Base-by-base conservation (phyloP, 129 eudicot genomes). In the Flaveria brownii region DNA sequence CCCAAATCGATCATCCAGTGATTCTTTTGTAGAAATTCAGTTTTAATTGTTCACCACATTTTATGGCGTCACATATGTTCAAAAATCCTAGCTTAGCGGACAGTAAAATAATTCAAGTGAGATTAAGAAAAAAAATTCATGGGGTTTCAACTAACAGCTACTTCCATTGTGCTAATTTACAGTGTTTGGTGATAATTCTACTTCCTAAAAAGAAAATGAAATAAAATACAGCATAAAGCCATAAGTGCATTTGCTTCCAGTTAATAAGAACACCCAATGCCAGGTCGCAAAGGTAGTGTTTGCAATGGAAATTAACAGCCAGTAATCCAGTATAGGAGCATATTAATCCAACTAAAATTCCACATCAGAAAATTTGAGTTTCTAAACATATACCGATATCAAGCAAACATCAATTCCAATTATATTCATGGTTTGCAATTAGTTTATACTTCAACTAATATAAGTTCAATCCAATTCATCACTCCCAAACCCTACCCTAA, bases 291-390 rank as follows among this genome's bases (percentile, higher is more conserved):
- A 50, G 45, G 11, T 22, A 4, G 46, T 9, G 45, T 71, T 30
- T 51, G 26, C 47, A 30, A 16, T 26, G 63, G 47, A 17, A 49
- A 25, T 25, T 26, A 16, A 59, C 36, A 70, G 25, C 26, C 16
- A 59, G 16, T 46, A 15, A 70, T 16, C 26, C 16, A 59, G 16
- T 46, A 15, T 16, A 62, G 61, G 7, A 46, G 23, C 79, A 75
- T 75, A 75, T 15, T 12, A 78, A 69, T 68, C 26, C 46, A 26
- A 30, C 70, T 56, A 55, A 30, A 68, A 42, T 25, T 47, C 22
- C 13, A 52, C 52, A 42, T 20, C 43, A 59, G 25, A 43, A 7
- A 43, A 60, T 9, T 5, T 22, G 45, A 28, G 15, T 59, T 15
- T 43, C 46, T 42, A 15, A 16, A 60, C 26, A 23, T 46, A 22